phyloP scores from a whole-genome alignment of 306 rosid species.

The Quercus robur region DNA sequence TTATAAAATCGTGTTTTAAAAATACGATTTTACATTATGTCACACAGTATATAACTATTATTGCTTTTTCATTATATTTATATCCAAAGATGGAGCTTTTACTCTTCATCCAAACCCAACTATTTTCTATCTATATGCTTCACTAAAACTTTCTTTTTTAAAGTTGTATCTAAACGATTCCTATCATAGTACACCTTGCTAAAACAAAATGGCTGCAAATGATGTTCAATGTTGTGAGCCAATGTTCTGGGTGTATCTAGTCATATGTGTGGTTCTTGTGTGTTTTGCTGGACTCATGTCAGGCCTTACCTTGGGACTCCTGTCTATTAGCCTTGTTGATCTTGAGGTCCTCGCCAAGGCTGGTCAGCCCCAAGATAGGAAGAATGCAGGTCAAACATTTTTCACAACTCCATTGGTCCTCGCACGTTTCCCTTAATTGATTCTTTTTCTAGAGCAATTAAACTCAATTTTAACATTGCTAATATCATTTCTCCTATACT shows the following conservation, averaged over 20 bases:
- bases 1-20: no score
- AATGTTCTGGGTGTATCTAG: conserved; percentile 53
- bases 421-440: background rate
- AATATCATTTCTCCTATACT: background rate
- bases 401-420: background rate
- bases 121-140: background rate
- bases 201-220: conserved; percentile 27
- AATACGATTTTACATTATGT: no score
- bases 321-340: conserved; percentile 63
- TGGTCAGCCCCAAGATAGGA: conserved; percentile 56
- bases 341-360: conserved; percentile 73
- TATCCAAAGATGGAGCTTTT: background rate
- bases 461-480: background rate
- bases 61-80: background rate
- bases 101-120: background rate
- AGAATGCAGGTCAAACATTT: conserved; percentile 48
- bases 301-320: conserved; percentile 70
- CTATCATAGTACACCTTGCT: background rate
- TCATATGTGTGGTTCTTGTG: conserved; percentile 40
- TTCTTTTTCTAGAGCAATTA: no score
- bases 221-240: conserved; percentile 47
- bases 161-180: no score
- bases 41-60: no score
- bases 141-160: no score
- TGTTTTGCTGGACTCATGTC: conserved; percentile 60